Base-by-base conservation (phyloP, 1,284 basidiomycete genomes). In the Puccinia horiana region DNA sequence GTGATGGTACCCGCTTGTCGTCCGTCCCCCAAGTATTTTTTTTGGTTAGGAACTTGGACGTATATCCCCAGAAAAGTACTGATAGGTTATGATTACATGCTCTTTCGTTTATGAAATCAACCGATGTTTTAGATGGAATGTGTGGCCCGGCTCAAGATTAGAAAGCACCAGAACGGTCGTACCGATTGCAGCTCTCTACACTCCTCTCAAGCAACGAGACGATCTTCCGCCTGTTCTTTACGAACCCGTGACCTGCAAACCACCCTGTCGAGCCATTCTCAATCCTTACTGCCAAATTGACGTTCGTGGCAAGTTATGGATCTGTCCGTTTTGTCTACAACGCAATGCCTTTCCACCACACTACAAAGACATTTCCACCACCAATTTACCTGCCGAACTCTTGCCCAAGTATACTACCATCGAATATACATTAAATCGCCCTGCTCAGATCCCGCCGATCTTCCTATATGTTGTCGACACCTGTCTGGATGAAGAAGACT, bases 201-300 rank as follows among this genome's bases (percentile, higher is more conserved):
- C 94, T 0, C 96, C 97, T 23, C 89, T 99, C 85, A 99, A 98
- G 89, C 91, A 94, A 85, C 91, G 96, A 82, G 95, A 96, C 84
- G 96, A 98, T 87, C 90, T 99, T 0, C 96, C 96, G 1, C 95
- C 96, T 0, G 96, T 99, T 49, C 89, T 98, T 78, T 99, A 99
- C 87, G 96, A 98, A 87, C 97, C 96, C 18, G 96, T 99, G 70
- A 96, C 95, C 18, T 99, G 97, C 90, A 99, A 98, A 88, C 92
- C 94, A 47, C 94, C 95, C 12, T 99, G 96, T 90, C 92, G 96
- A 83, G 96, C 96, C 67, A 95, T 99, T 84, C 90, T 99, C 84
- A 99, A 99, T 87, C 96, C 96, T 29, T 98, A 96, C 90, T 98
- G 96, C 88, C 96, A 98, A 90, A 96, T 99, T 87, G 96, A 99